Evolutionary conservation across 805 yeast genomes (phyloP).

Genomic region (Spathaspora sp.): DNA sequence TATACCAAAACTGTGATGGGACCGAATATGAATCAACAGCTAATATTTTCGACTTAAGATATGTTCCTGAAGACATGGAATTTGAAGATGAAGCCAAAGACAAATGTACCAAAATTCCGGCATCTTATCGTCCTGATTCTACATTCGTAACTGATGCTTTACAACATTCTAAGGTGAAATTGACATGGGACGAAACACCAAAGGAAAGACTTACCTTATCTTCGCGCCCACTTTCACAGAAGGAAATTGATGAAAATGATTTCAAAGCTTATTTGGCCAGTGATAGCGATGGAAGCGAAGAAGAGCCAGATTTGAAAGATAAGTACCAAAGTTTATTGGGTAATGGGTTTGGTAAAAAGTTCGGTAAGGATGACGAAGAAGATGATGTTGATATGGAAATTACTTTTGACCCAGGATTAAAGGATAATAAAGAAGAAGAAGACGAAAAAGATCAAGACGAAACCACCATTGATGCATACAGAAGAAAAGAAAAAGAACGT

Average conservation of each 20-base stretch:
- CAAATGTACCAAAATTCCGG: slow-evolving; percentile 65
- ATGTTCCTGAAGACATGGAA: slow-evolving; percentile 88
- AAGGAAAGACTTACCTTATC: slow-evolving; percentile 77
- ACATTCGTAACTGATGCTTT: slow-evolving; percentile 90
- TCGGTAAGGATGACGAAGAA: slow-evolving; percentile 33
- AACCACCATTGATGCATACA: slow-evolving; percentile 73
- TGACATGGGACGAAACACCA: slow-evolving; percentile 99
- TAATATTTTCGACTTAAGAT: slow-evolving; percentile 86
- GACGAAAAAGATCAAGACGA: slow-evolving; percentile 49
- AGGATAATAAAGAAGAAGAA: slow-evolving; percentile 35
- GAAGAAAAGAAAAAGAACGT: slow-evolving; percentile 89
- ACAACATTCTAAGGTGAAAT: slow-evolving; percentile 91
- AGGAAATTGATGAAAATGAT: slow-evolving; percentile 88
- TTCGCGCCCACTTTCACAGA: slow-evolving; percentile 77
- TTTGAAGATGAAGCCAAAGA: slow-evolving; percentile 78
- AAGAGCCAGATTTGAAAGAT: slow-evolving; percentile 39
- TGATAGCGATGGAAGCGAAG: slow-evolving; percentile 24
- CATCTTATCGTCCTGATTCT: slow-evolving; percentile 69
- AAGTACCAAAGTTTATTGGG: slow-evolving; percentile 63
- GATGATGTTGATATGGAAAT: slow-evolving; percentile 90
- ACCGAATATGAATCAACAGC: slow-evolving; percentile 96
- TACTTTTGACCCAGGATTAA: slow-evolving; percentile 87
- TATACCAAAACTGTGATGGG: slow-evolving; percentile 88
- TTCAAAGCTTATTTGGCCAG: slow-evolving; percentile 86
- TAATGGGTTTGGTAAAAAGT: slow-evolving; percentile 30